Conservation (phyloP, 352 stramenopile species). For the Blastocystis hominis region DNA sequence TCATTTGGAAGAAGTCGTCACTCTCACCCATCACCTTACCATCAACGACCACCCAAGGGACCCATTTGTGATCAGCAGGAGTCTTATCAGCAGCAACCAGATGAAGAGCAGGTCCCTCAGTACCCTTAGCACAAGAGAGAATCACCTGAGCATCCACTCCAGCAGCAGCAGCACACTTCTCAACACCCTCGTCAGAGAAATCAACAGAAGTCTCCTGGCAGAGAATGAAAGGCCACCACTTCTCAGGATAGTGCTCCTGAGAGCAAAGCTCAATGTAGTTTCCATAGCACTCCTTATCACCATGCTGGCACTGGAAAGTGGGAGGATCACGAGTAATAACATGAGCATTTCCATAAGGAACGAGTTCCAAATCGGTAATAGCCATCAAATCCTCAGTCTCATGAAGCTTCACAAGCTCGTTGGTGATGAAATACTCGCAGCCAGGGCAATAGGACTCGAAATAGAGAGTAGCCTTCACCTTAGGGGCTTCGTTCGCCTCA, state of each 20-base stretch:
- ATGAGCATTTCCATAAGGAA: constrained; percentile 57
- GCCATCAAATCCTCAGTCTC: neutral
- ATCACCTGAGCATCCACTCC: constrained; percentile 12
- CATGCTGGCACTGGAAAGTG: constrained; percentile 53
- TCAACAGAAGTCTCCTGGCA: constrained; percentile 32
- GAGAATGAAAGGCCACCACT: constrained; percentile 47
- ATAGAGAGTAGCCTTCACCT: constrained; percentile 43
- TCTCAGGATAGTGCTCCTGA: constrained; percentile 43
- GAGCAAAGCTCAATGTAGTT: constrained; percentile 48
- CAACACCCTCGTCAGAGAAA: constrained; percentile 41
- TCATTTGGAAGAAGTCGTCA: neutral
- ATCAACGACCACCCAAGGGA: constrained; percentile 49
- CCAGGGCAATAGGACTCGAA: constrained; percentile 55
- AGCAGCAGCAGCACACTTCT: constrained; percentile 23
- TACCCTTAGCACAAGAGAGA: constrained; percentile 44
- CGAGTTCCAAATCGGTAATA: constrained; percentile 50
- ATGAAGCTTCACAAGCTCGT: neutral
- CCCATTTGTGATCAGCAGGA: constrained; percentile 40
- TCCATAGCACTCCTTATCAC: constrained; percentile 56
- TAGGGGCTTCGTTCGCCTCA: neutral
- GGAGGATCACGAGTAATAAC: constrained; percentile 55
- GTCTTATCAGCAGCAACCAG: constrained; percentile 44
- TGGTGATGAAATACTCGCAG: constrained; percentile 14
- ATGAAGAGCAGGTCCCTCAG: constrained; percentile 53
- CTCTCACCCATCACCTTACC: constrained; percentile 23